Base-by-base conservation (phyloP, 768 basidiomycete genomes). In the Naganishia vishniacii region DNA sequence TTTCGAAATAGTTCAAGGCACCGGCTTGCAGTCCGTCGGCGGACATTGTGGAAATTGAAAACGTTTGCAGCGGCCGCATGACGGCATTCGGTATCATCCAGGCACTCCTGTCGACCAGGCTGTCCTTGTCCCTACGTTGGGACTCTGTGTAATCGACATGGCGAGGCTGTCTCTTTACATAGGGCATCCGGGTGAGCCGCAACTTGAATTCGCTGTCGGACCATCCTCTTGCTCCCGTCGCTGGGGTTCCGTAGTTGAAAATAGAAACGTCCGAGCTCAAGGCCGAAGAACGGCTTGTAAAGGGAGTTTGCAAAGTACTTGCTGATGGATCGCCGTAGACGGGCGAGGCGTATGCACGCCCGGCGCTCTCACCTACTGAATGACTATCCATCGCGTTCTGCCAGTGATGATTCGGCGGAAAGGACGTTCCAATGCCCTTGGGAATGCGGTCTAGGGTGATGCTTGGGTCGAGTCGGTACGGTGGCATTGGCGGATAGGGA, bases 1-100 rank as follows among this genome's bases (percentile, higher is more conserved):
- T 41, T 28, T 67, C 65, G n/a, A 67, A 67, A 31, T 62, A 67
- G n/a, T 49, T 46, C 23, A 67, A 12, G 6, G 59, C 64, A 11
- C 15, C 51, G 1, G 37, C 61, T 32, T 61, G 48, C 16, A 49
- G 40, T 16, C 40, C 23, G 4, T 31, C 23, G 7, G 23, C n/a
- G 15, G 61, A 53, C 6, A 66, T 20, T 3, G 65, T 42, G 5
- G 65, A 32, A 9, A 66, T 44, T 16, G 41, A 23, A 16, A 56
- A 56, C 20, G 37, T 9, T 12, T 16, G 53, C 11, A 56, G 18
- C n/a, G 53, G 53, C 23, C 53, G 53, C 18, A 40, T 23, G 23
- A 23, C 18, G 28, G 5, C 1, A 40, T 56, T 56, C 23, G n/a
- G 37, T 23, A 23, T 13, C 37, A 3, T 34, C 16, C 32, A 56